Evolutionary conservation across 2,329 filamentous ascomycete species (phyloP), one percentile per base, ranked within the genome.

Genomic region (Diaporthe citrichinensis): DNA sequence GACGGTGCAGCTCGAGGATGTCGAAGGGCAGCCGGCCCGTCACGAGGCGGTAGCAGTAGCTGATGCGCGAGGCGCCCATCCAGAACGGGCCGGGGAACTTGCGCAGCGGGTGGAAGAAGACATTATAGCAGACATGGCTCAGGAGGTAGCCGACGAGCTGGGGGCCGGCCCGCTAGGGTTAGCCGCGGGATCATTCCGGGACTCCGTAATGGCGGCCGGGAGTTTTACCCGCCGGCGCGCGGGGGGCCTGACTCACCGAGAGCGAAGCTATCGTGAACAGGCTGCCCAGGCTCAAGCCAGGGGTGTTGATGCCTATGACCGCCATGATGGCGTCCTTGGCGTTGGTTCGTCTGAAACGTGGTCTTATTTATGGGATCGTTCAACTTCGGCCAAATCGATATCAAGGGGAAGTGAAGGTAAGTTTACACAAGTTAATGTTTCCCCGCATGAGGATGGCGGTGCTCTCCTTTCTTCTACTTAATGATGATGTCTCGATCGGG

Each of bases 1-100:
- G 78, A 12, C 80, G 74, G 78, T 86, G 81, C 59, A 83, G 73
- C 25, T 76, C 59, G 74, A 76, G 74, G n/a, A 78, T 28, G 44
- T 62, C 36, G 39, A 74, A 74, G 36, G 68, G 74, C 4, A 71
- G 57, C 7, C 62, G 71, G 25, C 76, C 76, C 28, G 62, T 65
- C 20, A 67, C 8, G 9, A 73, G 69, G 46, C 59, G 55, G 69
- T 62, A 41, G 74, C 49, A 68, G 71, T 77, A 74, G 34, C 69
- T 65, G 17, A 76, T n/a, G 31, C 74, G 75, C 23, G 77, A 78
- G 1, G 74, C 76, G 36, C 74, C 73, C 55, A 76, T 76, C 28
- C 77, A 71, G n/a, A 73, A 72, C 12, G 79, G 78, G 17, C 79
- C 79, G 1, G 79, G 78, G 62, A 76, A 77, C 41, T 74, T 74